Percentiles rank a stretch among this genome's conserved stretches.
These are phyloP conservation scores for Xylariaceae sp. DNA, from an alignment of 2,329 filamentous ascomycete genomes.

Conservation along the genomic window DNA sequence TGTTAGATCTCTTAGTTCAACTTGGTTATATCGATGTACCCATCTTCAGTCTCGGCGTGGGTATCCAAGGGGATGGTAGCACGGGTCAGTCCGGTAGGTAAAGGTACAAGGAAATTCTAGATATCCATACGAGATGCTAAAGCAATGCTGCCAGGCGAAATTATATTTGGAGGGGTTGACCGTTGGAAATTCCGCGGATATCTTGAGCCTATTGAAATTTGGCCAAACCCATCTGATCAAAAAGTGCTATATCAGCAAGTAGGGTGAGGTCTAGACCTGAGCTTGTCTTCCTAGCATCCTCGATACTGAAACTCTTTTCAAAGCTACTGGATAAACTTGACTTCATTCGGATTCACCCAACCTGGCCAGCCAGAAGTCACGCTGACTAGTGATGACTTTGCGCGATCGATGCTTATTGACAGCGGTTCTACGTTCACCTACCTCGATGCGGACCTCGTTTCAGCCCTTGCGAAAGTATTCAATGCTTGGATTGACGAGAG, in stretches of 20 bases:
- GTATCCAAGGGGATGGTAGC: conserved; percentile 41
- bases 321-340: conserved; percentile 48
- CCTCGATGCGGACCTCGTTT: conserved; percentile 61
- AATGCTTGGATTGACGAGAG: conserved; percentile 39
- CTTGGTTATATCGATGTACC: conserved; percentile 43
- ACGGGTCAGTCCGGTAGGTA: conserved; percentile 33
- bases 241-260: conserved; percentile 41
- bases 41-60: conserved; percentile 46
- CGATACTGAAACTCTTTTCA: not conserved
- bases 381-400: conserved; percentile 42
- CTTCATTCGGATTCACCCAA: conserved; percentile 43
- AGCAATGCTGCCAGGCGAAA: conserved; percentile 35
- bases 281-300: not conserved
- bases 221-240: conserved; percentile 44
- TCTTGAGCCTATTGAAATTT: conserved; percentile 42
- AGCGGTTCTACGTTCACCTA: conserved; percentile 69
- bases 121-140: not conserved
- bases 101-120: not conserved
- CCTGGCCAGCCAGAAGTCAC: conserved; percentile 34
- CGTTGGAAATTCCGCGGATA: conserved; percentile 50
- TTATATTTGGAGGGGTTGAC: conserved; percentile 55
- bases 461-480: conserved; percentile 45
- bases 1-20: conserved; percentile 44
- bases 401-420: conserved; percentile 60
- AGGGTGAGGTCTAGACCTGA: conserved; percentile 31